Evolutionary conservation across 2,329 filamentous ascomycete genomes (phyloP).

Genomic region (Colletotrichum godetiae): DNA sequence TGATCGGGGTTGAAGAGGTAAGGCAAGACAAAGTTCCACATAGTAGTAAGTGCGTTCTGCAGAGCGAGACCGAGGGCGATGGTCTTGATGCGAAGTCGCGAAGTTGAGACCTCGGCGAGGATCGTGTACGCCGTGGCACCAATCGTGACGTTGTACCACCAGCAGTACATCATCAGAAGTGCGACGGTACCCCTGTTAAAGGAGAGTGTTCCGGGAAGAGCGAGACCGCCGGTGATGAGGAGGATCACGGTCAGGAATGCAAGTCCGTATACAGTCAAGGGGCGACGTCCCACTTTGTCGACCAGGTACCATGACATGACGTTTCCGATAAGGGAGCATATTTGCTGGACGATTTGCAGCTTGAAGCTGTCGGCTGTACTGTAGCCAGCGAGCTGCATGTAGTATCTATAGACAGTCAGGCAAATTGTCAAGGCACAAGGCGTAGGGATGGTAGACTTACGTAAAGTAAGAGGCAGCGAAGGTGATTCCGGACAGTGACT

Average conservation of each 20-base stretch:
- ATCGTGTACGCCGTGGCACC: conserved; percentile 52
- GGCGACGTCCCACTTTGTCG: conserved; percentile 49
- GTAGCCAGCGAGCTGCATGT: conserved; percentile 54
- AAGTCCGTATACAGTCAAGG: conserved; percentile 49
- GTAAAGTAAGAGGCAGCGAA: conserved; percentile 45
- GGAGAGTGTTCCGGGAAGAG: conserved; percentile 40
- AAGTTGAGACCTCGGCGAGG: conserved; percentile 51
- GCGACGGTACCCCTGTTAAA: conserved; percentile 44
- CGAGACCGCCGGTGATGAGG: conserved; percentile 48
- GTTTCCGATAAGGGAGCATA: conserved; percentile 51
- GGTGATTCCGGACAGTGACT: conserved; percentile 37
- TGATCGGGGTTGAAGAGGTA: conserved; percentile 40
- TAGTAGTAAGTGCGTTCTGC: conserved; percentile 41
- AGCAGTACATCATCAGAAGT: conserved; percentile 52
- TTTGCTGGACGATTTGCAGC: conserved; percentile 53
- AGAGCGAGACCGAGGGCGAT: conserved; percentile 50
- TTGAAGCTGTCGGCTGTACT: conserved; percentile 48
- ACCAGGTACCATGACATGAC: conserved; percentile 52
- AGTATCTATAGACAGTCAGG: conserved; percentile 42
- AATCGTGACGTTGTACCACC: conserved; percentile 53
- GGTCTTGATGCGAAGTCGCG: conserved; percentile 52
- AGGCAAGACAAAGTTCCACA: conserved; percentile 37
- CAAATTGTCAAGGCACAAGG: conserved; percentile 12
- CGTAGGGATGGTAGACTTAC: conserved; percentile 49
- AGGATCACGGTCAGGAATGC: conserved; percentile 51